Percentiles rank a stretch among this genome's conserved stretches.
These are phyloP conservation scores for Neurospora sp. DNA, from an alignment of 495 filamentous ascomycete genomes.

Conservation along the genomic window DNA sequence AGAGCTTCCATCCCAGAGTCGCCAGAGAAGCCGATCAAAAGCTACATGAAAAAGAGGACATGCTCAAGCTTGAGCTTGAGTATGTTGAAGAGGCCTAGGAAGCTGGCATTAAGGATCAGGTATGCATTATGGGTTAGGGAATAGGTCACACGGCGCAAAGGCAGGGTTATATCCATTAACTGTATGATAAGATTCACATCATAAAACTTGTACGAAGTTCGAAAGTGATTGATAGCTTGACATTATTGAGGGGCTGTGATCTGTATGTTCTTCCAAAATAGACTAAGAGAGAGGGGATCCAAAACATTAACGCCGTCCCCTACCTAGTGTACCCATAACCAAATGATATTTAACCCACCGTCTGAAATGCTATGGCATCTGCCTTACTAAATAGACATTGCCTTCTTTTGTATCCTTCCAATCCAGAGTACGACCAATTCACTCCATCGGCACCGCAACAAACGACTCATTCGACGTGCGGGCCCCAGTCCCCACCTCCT, in stretches of 20 bases:
- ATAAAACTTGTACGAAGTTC: background rate
- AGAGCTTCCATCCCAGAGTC: background rate
- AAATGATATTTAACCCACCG: background rate
- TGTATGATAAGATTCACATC: background rate
- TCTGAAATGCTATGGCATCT: background rate
- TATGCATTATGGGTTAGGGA: background rate
- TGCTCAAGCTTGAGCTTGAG: background rate
- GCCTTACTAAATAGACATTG: background rate
- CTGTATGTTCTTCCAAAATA: background rate
- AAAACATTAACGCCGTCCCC: background rate
- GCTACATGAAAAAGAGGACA: background rate
- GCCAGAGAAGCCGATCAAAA: background rate
- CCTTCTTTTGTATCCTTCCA: conserved; percentile 22
- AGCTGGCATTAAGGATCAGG: background rate
- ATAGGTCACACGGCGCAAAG: background rate
- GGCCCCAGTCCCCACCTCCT: background rate
- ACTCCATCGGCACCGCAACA: conserved; percentile 21
- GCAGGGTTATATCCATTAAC: background rate
- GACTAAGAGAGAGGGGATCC: background rate
- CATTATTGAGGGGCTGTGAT: background rate
- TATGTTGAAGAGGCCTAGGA: background rate
- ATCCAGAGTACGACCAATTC: conserved; percentile 22
- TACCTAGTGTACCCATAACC: background rate
- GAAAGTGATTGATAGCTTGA: background rate
- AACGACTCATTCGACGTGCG: conserved; percentile 13